A percentile compares a stretch with the other conserved stretches of the same genome.
Evolutionary conservation across 2,329 filamentous ascomycete species (phyloP).

Genomic region (Blastomyces gilchristii): DNA sequence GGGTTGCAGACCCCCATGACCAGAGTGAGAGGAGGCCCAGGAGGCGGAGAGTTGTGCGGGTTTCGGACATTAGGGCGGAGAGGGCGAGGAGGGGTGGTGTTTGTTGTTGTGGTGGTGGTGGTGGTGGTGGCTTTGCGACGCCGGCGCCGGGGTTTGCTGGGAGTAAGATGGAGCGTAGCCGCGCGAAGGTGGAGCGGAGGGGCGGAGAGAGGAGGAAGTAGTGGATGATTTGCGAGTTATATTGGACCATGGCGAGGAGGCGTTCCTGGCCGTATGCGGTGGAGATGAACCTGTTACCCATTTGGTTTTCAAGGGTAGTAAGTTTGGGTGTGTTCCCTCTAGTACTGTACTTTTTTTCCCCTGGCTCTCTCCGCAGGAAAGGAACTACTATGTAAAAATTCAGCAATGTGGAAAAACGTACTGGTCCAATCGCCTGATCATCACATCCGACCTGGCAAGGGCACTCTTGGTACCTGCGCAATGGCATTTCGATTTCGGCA

Average conservation of each 20-base stretch:
- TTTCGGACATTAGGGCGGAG: constrained; percentile 40
- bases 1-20: constrained; percentile 60
- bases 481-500: background rate
- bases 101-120: constrained; percentile 19
- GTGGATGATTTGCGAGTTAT: constrained; percentile 52
- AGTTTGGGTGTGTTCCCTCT: too few species aligned
- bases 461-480: background rate
- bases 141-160: background rate
- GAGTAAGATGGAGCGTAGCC: constrained; percentile 33
- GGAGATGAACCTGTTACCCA: constrained; percentile 52
- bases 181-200: constrained; percentile 40
- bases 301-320: background rate
- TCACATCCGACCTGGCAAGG: constrained; percentile 12
- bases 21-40: constrained; percentile 63
- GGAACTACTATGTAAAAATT: background rate
- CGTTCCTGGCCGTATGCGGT: constrained; percentile 61
- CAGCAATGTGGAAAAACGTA: background rate
- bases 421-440: constrained; percentile 14
- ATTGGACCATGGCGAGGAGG: constrained; percentile 58
- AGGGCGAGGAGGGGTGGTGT: constrained; percentile 38
- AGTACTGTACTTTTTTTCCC: background rate
- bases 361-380: background rate
- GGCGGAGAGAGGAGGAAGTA: constrained; percentile 47
- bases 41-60: constrained; percentile 45
- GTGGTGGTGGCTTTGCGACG: constrained; percentile 24